Conservation (phyloP, 1,284 basidiomycete genomes). For the Boletellus deceptivus region DNA sequence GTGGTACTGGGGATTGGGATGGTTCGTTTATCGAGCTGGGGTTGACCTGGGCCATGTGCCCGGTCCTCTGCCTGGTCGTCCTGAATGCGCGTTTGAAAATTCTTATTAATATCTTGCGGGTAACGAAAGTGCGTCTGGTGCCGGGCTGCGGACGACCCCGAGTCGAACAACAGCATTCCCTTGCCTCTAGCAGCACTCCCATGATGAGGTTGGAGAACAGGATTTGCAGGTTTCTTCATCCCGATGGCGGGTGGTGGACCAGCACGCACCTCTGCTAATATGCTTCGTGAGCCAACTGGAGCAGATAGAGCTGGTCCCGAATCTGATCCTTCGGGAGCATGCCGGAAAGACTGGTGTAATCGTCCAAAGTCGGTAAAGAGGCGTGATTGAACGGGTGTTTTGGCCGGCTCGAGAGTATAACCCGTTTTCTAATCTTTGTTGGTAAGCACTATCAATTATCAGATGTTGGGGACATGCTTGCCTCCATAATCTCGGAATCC, state of each 20-base stretch:
- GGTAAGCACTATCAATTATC: not conserved
- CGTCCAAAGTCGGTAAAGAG: slow-evolving; percentile 17
- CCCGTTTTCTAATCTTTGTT: slow-evolving; percentile 43
- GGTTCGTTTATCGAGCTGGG: slow-evolving; percentile 21
- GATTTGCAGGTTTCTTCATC: slow-evolving; percentile 27
- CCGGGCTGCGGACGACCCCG: slow-evolving; percentile 11
- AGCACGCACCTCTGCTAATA: slow-evolving; percentile 68
- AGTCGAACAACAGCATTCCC: slow-evolving; percentile 26
- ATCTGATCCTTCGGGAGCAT: slow-evolving; percentile 40
- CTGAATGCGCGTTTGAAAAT: slow-evolving; percentile 14
- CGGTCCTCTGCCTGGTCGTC: slow-evolving; percentile 20
- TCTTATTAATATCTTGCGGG: slow-evolving; percentile 13
- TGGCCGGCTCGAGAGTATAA: slow-evolving; percentile 24
- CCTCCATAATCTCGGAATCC: slow-evolving; percentile 67
- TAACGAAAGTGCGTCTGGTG: slow-evolving; percentile 22
- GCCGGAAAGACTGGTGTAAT: slow-evolving; percentile 45
- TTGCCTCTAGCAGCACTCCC: slow-evolving; percentile 38
- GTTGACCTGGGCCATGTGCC: slow-evolving; percentile 1
- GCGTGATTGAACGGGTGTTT: slow-evolving; percentile 28
- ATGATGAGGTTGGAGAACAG: slow-evolving; percentile 36
- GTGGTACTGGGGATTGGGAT: slow-evolving; percentile 25
- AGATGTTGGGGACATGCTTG: slow-evolving; percentile 18
- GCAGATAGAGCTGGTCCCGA: slow-evolving; percentile 52
- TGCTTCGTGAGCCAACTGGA: slow-evolving; percentile 61
- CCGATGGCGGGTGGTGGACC: slow-evolving; percentile 39